A percentile compares a stretch with the other conserved stretches of the same genome.
Evolutionary conservation across 148 eudicot genomes (phyloP).

Genomic region (Diospyros kaki): DNA sequence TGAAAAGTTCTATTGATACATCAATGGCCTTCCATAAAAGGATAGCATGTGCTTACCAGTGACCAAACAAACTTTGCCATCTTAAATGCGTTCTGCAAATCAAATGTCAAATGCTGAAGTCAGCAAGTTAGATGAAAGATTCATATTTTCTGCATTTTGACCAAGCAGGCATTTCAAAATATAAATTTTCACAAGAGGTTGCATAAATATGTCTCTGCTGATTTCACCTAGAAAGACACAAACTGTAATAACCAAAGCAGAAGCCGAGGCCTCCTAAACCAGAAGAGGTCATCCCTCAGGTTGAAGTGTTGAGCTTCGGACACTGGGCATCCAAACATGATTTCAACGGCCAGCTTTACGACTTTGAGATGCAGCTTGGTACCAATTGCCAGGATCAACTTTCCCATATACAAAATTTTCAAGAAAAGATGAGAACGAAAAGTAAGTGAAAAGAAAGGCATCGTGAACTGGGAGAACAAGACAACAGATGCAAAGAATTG

Average conservation of each 20-base stretch:
- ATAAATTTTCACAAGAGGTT: background rate
- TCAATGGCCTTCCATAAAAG: too few species aligned
- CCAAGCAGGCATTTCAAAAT: background rate
- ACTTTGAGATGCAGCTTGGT: too few species aligned
- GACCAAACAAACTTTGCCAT: conserved; percentile 81
- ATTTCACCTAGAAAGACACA: conserved; percentile 60
- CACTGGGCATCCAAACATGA: too few species aligned
- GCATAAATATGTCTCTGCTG: background rate
- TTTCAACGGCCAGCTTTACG: too few species aligned
- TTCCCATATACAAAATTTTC: too few species aligned
- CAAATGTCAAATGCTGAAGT: conserved; percentile 12
- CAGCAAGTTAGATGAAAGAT: background rate
- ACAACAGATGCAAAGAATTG: background rate
- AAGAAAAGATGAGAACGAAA: too few species aligned
- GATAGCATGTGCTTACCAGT: conserved; percentile 12
- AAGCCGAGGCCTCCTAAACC: conserved; percentile 73
- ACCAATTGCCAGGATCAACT: too few species aligned
- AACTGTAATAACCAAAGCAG: conserved; percentile 63
- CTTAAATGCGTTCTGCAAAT: conserved; percentile 72
- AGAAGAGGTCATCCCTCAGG: too few species aligned
- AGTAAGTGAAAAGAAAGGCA: too few species aligned
- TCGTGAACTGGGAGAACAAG: background rate
- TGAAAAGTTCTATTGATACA: too few species aligned
- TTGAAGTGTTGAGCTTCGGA: too few species aligned
- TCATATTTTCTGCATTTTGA: background rate